Evolutionary conservation across 345 rosid genomes (phyloP).

Genomic region (Atalantia buxifolia): DNA sequence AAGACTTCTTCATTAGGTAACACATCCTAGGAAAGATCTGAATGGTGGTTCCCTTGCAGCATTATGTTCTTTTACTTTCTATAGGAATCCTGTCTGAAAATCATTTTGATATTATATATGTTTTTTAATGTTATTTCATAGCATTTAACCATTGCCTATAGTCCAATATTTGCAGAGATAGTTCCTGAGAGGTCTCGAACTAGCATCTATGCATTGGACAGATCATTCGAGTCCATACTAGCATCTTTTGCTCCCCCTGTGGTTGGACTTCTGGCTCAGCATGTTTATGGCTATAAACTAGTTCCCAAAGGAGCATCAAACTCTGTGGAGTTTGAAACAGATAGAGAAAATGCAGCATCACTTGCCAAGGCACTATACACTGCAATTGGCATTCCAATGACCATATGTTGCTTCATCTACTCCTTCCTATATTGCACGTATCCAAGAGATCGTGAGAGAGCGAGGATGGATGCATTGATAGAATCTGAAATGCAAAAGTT

Average conservation of each 20-base stretch:
- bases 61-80: no score
- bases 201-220: conserved; percentile 72
- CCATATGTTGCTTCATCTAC: conserved; percentile 68
- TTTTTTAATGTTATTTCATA: not conserved
- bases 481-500: conserved; percentile 65
- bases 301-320: conserved; percentile 41
- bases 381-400: conserved; percentile 74
- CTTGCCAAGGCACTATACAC: conserved; percentile 76
- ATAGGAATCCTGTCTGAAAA: no score
- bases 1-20: no score
- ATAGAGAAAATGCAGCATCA: conserved; percentile 68
- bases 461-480: conserved; percentile 70
- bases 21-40: not conserved
- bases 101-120: not conserved
- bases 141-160: conserved; percentile 23
- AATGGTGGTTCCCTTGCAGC: no score
- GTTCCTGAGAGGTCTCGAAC: conserved; percentile 85
- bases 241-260: conserved; percentile 81
- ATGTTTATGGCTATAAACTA: conserved; percentile 72
- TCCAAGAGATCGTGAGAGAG: conserved; percentile 76
- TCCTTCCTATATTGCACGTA: conserved; percentile 72
- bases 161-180: conserved; percentile 92
- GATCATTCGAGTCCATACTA: conserved; percentile 67
- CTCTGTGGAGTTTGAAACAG: conserved; percentile 44
- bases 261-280: conserved; percentile 80